phyloP scores from a whole-genome alignment of 2,329 filamentous ascomycete species.

The Fusarium bulbicola region DNA sequence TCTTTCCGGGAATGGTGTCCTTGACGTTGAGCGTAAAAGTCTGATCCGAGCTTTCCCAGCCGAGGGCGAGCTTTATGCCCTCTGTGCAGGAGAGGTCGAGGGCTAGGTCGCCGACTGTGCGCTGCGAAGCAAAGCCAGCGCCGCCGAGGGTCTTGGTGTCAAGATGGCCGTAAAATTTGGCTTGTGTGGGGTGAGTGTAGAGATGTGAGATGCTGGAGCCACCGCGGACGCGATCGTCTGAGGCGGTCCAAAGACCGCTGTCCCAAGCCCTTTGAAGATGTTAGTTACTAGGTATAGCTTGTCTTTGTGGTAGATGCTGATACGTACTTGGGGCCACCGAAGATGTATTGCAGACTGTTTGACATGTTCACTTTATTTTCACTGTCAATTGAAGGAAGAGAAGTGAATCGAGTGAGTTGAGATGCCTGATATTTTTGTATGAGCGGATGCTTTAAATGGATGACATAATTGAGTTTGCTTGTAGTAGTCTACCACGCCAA shows the following conservation, averaged over 20 bases:
- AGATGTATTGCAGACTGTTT: conserved; percentile 47
- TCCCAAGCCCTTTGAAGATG: conserved; percentile 60
- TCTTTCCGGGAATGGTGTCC: conserved; percentile 67
- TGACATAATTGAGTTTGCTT: conserved; percentile 21
- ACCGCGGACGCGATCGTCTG: conserved; percentile 81
- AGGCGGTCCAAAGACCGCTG: conserved; percentile 69
- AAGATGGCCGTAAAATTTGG: conserved; percentile 73
- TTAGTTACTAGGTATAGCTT: conserved; percentile 1
- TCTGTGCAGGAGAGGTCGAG: conserved; percentile 73
- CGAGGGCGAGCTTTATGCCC: conserved; percentile 66
- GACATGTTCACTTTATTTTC: conserved; percentile 18
- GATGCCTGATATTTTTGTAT: neutral
- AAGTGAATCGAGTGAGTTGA: neutral
- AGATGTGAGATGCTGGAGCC: conserved; percentile 70
- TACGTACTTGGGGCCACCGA: conserved; percentile 51
- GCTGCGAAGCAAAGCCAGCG: conserved; percentile 84
- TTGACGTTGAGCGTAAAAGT: conserved; percentile 80
- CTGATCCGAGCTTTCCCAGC: conserved; percentile 65
- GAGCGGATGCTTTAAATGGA: conserved; percentile 4
- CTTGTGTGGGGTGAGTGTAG: conserved; percentile 48
- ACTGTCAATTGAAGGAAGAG: neutral
- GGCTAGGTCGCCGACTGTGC: conserved; percentile 65
- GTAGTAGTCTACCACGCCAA: neutral
- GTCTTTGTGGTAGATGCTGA: neutral
- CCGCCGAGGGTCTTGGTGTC: conserved; percentile 80